These are phyloP conservation scores for Monascus purpureus DNA, from an alignment of 495 filamentous ascomycete genomes.

Conservation along the genomic window DNA sequence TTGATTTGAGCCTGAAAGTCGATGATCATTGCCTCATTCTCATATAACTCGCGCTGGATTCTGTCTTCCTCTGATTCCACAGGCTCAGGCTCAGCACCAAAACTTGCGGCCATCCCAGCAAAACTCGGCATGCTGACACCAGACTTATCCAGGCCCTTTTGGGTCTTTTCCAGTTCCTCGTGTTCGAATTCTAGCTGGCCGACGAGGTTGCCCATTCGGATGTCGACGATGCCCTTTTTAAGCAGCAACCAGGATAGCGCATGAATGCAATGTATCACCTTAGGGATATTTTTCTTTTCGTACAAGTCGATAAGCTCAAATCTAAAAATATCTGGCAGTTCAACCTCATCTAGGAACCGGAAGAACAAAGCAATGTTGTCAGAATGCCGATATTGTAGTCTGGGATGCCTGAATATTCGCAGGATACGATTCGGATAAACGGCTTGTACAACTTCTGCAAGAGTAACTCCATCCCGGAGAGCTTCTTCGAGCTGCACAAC, in stretches of 20 bases:
- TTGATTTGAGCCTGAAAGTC: slow-evolving; percentile 83
- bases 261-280: slow-evolving; percentile 98
- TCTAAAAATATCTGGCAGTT: slow-evolving; percentile 92
- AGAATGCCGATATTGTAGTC: slow-evolving; percentile 87
- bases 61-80: slow-evolving; percentile 82
- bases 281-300: slow-evolving; percentile 99
- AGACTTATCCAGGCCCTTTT: slow-evolving; percentile 89
- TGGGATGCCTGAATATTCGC: slow-evolving; percentile 72
- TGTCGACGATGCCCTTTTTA: slow-evolving; percentile 85
- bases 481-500: slow-evolving; percentile 96
- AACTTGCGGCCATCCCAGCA: slow-evolving; percentile 88
- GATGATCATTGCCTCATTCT: slow-evolving; percentile 52
- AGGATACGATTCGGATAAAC: slow-evolving; percentile 60
- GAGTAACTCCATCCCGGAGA: slow-evolving; percentile 80
- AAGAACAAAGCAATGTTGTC: slow-evolving; percentile 96
- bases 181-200: slow-evolving; percentile 96
- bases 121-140: slow-evolving; percentile 96
- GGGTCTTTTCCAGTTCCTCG: slow-evolving; percentile 90
- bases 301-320: slow-evolving; percentile 98
- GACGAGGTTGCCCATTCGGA: slow-evolving; percentile 95
- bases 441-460: slow-evolving; percentile 91
- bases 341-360: slow-evolving; percentile 80
- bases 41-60: slow-evolving; percentile 68
- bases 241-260: slow-evolving; percentile 91
- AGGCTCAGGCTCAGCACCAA: slow-evolving; percentile 72